Evolutionary conservation across 805 yeast species (phyloP).

Genomic region (Lipomyces orientalis): DNA sequence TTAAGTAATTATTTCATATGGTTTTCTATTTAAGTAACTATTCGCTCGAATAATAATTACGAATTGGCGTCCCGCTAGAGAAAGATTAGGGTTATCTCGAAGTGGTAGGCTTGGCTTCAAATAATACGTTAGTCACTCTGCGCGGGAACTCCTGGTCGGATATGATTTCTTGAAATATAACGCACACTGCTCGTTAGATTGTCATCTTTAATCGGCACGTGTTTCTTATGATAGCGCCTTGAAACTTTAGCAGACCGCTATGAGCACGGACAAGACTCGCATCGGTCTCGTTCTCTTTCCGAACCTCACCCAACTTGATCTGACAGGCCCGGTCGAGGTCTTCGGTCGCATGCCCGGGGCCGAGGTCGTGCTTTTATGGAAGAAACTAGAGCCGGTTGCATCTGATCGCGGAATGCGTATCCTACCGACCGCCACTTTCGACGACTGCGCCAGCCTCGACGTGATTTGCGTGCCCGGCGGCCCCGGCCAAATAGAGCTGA

Average conservation of each 20-base stretch:
- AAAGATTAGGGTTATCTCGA: too few relatives aligned
- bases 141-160: too few relatives aligned
- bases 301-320: constrained; percentile 16
- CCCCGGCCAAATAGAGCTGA: constrained; percentile 12
- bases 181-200: not conserved
- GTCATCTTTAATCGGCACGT: not conserved
- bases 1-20: too few relatives aligned
- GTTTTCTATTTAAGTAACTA: too few relatives aligned
- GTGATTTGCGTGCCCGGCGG: constrained; percentile 20
- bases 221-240: not conserved
- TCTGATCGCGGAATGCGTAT: constrained; percentile 11
- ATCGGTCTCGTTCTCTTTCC: constrained; percentile 17
- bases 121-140: too few relatives aligned
- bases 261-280: not conserved
- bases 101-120: too few relatives aligned
- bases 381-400: constrained; percentile 9
- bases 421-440: constrained; percentile 9
- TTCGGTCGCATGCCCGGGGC: constrained; percentile 8
- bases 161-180: not conserved
- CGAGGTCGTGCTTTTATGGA: constrained; percentile 7
- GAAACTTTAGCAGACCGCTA: not conserved
- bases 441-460: constrained; percentile 9
- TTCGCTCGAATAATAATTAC: not conserved
- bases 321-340: constrained; percentile 19
- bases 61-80: not conserved